Base-by-base conservation (phyloP, 1,284 basidiomycete species). In the Irpex sp. region DNA sequence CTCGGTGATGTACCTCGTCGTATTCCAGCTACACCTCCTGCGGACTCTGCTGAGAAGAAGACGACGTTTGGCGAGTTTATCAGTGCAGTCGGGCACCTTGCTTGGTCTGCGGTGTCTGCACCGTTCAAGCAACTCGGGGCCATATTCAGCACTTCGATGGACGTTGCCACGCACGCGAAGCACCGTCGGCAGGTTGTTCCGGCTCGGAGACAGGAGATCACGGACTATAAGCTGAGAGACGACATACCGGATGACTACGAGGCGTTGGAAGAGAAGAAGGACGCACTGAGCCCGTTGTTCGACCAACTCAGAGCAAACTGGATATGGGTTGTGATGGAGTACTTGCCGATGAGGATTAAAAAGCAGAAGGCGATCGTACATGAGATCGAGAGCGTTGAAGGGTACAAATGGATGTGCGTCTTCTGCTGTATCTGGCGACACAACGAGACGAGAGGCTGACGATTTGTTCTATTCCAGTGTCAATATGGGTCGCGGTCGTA, bases 221-320 rank as follows among this genome's bases (percentile, higher is more conserved):
- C 51, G 11, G 60, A 57, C 17, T 55, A 60, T 15, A 40, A 58
- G 21, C 48, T 56, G 5, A 17, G 26, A 13, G 47, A 55, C 49
- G 61, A 58, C 11, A 44, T 21, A 9, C 63, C 60, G 15, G 57
- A 59, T 44, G n/a, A n/a, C 21, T 60, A 66, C 49, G 67, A 68
- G 55, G 65, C 67, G 34, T 75, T 82, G 47, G 76, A 81, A 48
- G 82, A 86, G 31, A 71, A 81, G 15, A 71, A 71, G 34, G 85
- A 86, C 64, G 78, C 81, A 3, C 66, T 84, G 34, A 77, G 79
- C 38, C 81, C 80, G 2, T 70, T 81, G 7, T 83, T 83, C 65
- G 85, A 86, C 63, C 78, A 84, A 67, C 75, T 87, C 8, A 55
- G 26, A 34, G 55, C 61, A 56, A 62, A 55, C 36, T 61, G 59